Evolutionary conservation across 208 protist genomes (phyloP).

Genomic region (Leptomonas seymouri): DNA sequence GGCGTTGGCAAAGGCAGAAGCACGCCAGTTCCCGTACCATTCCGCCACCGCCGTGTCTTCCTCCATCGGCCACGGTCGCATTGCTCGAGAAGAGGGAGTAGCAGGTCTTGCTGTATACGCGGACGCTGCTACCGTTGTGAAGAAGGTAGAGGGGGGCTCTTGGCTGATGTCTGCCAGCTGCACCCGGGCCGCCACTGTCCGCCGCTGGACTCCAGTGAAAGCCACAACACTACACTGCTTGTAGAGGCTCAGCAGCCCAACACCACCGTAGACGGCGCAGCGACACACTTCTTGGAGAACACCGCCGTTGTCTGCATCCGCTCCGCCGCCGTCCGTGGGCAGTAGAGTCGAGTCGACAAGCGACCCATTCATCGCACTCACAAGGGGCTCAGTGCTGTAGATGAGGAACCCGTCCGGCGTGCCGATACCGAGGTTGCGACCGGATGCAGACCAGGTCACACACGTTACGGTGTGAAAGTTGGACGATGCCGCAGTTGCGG

Average conservation of each 20-base stretch:
- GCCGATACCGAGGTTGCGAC: conserved; percentile 62
- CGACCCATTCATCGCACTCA: conserved; percentile 16
- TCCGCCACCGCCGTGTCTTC: conserved; percentile 20
- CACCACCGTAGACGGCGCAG: conserved; percentile 62
- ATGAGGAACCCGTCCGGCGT: conserved; percentile 62
- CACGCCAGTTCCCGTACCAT: conserved; percentile 29
- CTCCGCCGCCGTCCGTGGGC: neutral
- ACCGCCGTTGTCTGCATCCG: neutral
- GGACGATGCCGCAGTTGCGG: neutral
- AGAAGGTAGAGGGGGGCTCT: conserved; percentile 9
- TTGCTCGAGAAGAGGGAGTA: neutral
- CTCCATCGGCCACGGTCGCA: conserved; percentile 18
- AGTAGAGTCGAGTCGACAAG: neutral
- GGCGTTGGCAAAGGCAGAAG: conserved; percentile 27
- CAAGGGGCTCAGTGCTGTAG: conserved; percentile 65
- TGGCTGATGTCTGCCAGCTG: conserved; percentile 37
- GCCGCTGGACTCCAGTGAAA: conserved; percentile 37
- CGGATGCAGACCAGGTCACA: conserved; percentile 63
- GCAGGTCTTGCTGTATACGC: neutral
- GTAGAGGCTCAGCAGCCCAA: conserved; percentile 52
- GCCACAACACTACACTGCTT: conserved; percentile 67
- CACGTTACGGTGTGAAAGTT: conserved; percentile 64
- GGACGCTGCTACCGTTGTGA: neutral
- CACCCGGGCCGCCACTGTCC: conserved; percentile 30
- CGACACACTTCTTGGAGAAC: conserved; percentile 48